Conservation (phyloP, 2,329 filamentous ascomycete genomes). For the Trematosphaeria pertusa region DNA sequence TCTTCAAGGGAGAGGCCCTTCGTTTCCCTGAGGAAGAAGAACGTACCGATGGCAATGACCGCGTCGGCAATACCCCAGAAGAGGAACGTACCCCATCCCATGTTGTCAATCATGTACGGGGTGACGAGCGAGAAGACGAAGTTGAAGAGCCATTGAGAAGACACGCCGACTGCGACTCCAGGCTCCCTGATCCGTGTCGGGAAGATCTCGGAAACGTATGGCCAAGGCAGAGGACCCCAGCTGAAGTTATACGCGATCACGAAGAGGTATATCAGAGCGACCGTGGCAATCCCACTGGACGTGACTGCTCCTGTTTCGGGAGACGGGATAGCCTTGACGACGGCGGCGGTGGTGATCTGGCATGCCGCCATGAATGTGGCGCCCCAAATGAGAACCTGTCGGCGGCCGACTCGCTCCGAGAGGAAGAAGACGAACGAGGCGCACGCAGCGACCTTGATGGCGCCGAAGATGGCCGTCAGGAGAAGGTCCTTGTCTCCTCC, state of each 20-base stretch:
- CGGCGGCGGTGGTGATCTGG: conserved; percentile 40
- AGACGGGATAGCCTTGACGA: conserved; percentile 54
- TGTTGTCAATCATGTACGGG: conserved; percentile 57
- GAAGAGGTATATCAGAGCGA: conserved; percentile 63
- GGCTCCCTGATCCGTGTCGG: conserved; percentile 59
- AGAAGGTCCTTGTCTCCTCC: conserved; percentile 54
- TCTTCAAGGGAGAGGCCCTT: conserved; percentile 45
- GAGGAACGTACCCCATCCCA: conserved; percentile 56
- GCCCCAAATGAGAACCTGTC: conserved; percentile 40
- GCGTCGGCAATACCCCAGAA: conserved; percentile 57
- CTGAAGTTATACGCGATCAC: conserved; percentile 62
- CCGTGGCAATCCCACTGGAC: conserved; percentile 56
- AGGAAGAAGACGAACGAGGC: conserved; percentile 61
- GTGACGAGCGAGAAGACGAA: conserved; percentile 59
- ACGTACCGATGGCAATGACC: conserved; percentile 50
- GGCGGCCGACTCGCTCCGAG: conserved; percentile 58
- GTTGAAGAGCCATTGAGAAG: conserved; percentile 61
- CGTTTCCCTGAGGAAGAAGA: conserved; percentile 48
- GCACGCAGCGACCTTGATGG: conserved; percentile 61
- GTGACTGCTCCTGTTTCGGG: conserved; percentile 37
- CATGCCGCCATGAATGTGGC: conserved; percentile 44
- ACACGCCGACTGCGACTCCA: conserved; percentile 58
- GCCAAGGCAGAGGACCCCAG: conserved; percentile 62
- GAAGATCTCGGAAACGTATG: conserved; percentile 60
- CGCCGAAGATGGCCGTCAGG: conserved; percentile 62